Evolutionary conservation across 305 asterid genomes (phyloP).

Genomic region (Caryopteris hybrid): DNA sequence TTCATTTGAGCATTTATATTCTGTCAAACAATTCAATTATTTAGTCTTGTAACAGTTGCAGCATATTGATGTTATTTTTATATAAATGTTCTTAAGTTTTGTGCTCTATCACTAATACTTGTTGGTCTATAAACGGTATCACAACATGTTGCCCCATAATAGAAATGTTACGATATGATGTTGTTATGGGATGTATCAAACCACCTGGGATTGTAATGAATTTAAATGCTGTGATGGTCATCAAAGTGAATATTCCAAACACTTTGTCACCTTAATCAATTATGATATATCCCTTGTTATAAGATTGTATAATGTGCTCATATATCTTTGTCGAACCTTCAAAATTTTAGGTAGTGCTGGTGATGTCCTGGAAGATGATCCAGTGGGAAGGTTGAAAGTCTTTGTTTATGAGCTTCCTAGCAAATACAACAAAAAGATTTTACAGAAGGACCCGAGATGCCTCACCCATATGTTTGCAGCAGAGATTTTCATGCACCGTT

Average conservation of each 20-base stretch:
- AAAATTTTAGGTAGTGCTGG: slow-evolving; percentile 59
- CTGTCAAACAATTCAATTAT: background rate
- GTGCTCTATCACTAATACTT: background rate
- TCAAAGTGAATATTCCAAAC: too few species aligned
- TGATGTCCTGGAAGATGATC: slow-evolving; percentile 72
- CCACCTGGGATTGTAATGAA: background rate
- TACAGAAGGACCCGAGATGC: slow-evolving; percentile 60
- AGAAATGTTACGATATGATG: background rate
- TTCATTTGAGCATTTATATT: background rate
- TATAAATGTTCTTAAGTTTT: background rate
- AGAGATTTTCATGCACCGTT: slow-evolving; percentile 59
- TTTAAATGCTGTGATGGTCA: too few species aligned
- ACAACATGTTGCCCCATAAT: background rate
- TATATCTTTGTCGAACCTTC: too few species aligned
- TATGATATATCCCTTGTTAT: background rate
- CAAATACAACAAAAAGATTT: slow-evolving; percentile 59
- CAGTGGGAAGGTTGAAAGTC: slow-evolving; percentile 61
- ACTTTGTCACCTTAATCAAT: too few species aligned
- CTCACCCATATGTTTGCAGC: slow-evolving; percentile 72
- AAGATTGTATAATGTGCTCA: background rate
- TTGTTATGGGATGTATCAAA: background rate
- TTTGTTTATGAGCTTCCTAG: slow-evolving; percentile 65
- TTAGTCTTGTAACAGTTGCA: background rate
- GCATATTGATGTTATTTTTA: background rate
- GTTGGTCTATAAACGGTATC: background rate